A percentile compares a stretch with the other conserved stretches of the same genome.
Conservation (phyloP, 2,329 filamentous ascomycete genomes). For the Ophiocordyceps sinensis region DNA sequence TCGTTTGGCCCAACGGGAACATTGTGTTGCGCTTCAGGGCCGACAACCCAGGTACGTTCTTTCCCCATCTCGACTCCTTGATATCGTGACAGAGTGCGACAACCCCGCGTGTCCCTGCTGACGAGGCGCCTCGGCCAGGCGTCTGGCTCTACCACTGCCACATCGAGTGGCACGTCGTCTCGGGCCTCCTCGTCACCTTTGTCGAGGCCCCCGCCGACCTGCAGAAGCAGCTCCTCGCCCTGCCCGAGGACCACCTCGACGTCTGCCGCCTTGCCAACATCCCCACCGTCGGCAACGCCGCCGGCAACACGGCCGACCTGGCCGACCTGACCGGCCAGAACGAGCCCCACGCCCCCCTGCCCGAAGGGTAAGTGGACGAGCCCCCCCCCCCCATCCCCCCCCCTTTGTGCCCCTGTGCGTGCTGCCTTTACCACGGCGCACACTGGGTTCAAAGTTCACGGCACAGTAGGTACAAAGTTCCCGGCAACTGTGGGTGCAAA, state of each 20-base stretch:
- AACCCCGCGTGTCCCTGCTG: too few species aligned
- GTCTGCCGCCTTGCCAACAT: slow-evolving; percentile 39
- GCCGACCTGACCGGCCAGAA: slow-evolving; percentile 51
- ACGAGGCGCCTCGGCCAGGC: slow-evolving; percentile 16
- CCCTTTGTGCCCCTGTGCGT: not conserved
- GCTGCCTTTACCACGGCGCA: too few species aligned
- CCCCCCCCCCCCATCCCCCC: not conserved
- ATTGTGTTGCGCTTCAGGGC: slow-evolving; percentile 54
- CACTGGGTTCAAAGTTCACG: too few species aligned
- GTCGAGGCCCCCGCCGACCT: slow-evolving; percentile 48
- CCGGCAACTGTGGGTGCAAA: too few species aligned
- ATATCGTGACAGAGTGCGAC: too few species aligned
- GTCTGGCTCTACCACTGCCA: slow-evolving; percentile 70
- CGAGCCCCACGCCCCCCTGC: slow-evolving; percentile 37
- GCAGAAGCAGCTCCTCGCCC: slow-evolving; percentile 38
- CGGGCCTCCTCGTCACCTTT: slow-evolving; percentile 51
- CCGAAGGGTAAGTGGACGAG: slow-evolving; percentile 43
- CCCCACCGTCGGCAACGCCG: slow-evolving; percentile 54
- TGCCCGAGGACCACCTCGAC: slow-evolving; percentile 45
- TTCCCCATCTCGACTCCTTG: not conserved
- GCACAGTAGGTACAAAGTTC: too few species aligned
- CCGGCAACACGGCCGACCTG: slow-evolving; percentile 50
- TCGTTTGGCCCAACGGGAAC: slow-evolving; percentile 50
- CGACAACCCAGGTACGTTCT: slow-evolving; percentile 48
- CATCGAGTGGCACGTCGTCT: slow-evolving; percentile 61